These are phyloP conservation scores for Aechmea fasciata DNA, from an alignment of 176 grass and related monocot genomes.

Conservation along the genomic window DNA sequence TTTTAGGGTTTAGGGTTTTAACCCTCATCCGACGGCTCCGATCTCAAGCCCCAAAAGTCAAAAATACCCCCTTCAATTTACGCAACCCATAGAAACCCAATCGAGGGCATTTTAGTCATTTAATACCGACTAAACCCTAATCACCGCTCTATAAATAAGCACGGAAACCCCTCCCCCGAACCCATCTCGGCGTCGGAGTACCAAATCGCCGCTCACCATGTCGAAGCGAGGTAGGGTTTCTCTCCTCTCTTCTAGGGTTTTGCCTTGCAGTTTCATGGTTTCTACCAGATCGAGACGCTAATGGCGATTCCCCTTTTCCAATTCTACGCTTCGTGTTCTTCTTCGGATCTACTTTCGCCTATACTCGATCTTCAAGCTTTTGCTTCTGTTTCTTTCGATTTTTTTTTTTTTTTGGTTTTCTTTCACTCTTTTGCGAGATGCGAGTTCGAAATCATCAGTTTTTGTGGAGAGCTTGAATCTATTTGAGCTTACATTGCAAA, in stretches of 20 bases:
- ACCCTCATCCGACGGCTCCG: no score
- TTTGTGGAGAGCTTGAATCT: no score
- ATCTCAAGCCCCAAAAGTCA: no score
- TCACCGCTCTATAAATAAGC: background rate
- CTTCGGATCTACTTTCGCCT: background rate
- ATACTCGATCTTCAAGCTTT: background rate
- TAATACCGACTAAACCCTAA: background rate
- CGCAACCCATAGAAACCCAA: no score
- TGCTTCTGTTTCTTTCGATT: background rate
- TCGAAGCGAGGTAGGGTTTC: slow-evolving; percentile 39
- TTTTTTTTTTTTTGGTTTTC: background rate
- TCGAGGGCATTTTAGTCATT: background rate
- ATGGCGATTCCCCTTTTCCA: background rate
- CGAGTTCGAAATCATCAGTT: no score
- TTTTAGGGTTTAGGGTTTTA: no score
- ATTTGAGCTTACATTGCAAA: background rate
- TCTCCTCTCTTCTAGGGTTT: background rate
- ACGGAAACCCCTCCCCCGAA: background rate
- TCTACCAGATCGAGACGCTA: no score
- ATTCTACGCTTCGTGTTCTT: background rate
- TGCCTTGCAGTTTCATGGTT: no score
- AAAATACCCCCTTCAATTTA: no score
- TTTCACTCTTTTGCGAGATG: background rate
- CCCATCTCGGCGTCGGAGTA: background rate
- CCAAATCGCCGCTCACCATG: slow-evolving; percentile 31